phyloP scores from a whole-genome alignment of 805 yeast genomes.

The Candida oleophila region DNA sequence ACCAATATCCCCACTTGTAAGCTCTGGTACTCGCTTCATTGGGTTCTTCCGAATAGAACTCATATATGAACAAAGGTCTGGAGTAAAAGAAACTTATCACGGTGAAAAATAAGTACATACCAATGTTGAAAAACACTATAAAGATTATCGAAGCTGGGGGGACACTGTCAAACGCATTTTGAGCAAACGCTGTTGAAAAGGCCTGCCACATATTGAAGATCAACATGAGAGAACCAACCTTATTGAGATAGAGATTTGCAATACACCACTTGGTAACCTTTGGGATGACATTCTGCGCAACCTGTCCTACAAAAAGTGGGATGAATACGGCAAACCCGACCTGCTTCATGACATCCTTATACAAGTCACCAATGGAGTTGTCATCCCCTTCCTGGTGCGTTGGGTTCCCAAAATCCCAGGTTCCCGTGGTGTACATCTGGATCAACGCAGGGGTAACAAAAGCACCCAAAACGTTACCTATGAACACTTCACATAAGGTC shows the following conservation, averaged over 20 bases:
- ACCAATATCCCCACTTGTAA: constrained; percentile 45
- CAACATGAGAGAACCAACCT: constrained; percentile 80
- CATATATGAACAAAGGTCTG: constrained; percentile 54
- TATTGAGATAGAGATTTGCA: constrained; percentile 57
- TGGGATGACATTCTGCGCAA: constrained; percentile 68
- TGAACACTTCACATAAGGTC: constrained; percentile 79
- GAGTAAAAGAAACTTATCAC: constrained; percentile 56
- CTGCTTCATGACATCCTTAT: constrained; percentile 81
- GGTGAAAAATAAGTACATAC: constrained; percentile 76
- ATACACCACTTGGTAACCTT: constrained; percentile 60
- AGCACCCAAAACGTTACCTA: constrained; percentile 84
- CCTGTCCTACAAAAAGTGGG: constrained; percentile 87
- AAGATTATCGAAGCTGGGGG: constrained; percentile 69
- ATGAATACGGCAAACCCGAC: constrained; percentile 80
- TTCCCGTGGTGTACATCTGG: constrained; percentile 61
- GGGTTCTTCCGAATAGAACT: constrained; percentile 48
- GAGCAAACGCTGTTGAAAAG: constrained; percentile 84
- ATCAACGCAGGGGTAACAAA: constrained; percentile 83
- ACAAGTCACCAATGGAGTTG: constrained; percentile 53
- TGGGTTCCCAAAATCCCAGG: constrained; percentile 82
- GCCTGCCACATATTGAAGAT: constrained; percentile 74
- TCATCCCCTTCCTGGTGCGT: constrained; percentile 37
- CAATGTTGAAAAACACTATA: constrained; percentile 79
- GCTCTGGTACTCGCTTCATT: constrained; percentile 38
- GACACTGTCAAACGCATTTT: constrained; percentile 71